Percentiles rank a stretch among this genome's conserved stretches.
Evolutionary conservation across 2,329 filamentous ascomycete species (phyloP).

Genomic region (Plectosphaerella cucumerina): DNA sequence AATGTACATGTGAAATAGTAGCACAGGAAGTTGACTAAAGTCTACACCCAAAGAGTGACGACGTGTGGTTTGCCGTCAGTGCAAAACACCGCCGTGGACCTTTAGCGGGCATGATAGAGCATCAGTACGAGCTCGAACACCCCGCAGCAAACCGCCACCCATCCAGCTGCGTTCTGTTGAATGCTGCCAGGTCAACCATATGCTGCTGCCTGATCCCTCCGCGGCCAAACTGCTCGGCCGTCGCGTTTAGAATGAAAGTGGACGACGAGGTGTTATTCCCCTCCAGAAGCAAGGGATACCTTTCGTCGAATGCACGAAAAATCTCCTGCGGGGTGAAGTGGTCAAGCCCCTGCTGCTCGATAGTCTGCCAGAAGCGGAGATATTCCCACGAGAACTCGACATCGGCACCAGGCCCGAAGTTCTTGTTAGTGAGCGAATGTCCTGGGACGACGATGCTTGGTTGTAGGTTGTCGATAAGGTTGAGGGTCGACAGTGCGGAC

Average conservation of each 20-base stretch:
- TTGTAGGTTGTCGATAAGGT: constrained; percentile 3
- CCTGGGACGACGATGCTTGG: constrained; percentile 4
- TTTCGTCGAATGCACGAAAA: not conserved
- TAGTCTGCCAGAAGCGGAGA: constrained; percentile 6
- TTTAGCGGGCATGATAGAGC: no score
- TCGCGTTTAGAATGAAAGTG: constrained; percentile 2
- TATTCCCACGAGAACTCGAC: constrained; percentile 4
- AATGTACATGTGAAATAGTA: no score
- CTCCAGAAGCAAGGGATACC: constrained; percentile 2
- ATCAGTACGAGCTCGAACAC: no score
- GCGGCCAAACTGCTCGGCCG: constrained; percentile 6
- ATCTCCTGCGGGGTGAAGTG: constrained; percentile 5
- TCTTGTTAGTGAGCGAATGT: constrained; percentile 1
- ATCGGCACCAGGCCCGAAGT: constrained; percentile 1
- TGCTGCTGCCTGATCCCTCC: constrained; percentile 1
- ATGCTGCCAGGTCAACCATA: constrained; percentile 2
- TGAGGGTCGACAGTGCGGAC: constrained; percentile 6
- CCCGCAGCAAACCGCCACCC: not conserved
- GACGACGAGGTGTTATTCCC: not conserved
- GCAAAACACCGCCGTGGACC: no score
- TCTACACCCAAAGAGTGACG: no score
- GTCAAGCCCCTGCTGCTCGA: constrained; percentile 3
- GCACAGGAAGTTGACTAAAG: no score
- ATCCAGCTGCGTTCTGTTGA: not conserved
- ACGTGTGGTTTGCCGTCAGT: no score